A percentile compares a stretch with the other conserved stretches of the same genome.
Conservation (phyloP, 768 basidiomycete species). For the Leccinum boreale region DNA sequence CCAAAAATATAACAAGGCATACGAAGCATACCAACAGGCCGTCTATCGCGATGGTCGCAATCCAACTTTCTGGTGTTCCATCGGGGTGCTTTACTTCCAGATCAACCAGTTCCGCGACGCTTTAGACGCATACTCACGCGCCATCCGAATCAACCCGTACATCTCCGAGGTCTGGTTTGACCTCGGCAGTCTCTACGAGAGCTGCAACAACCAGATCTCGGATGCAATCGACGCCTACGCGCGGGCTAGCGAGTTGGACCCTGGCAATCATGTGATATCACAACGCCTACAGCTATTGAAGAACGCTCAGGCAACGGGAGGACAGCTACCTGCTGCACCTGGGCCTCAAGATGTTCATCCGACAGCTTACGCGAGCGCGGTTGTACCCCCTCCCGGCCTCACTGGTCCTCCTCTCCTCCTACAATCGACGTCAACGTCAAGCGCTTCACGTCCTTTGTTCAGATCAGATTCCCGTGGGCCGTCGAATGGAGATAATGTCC, state of each 20-base stretch:
- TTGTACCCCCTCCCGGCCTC: conserved; percentile 67
- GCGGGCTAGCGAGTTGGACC: conserved; percentile 91
- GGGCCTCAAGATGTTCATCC: conserved; percentile 96
- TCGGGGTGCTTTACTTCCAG: conserved; percentile 98
- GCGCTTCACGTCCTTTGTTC: conserved; percentile 44
- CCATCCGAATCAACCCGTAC: conserved; percentile 98
- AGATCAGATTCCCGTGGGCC: conserved; percentile 68
- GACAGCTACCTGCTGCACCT: conserved; percentile 80
- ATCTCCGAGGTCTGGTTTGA: conserved; percentile 85
- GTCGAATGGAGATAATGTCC: conserved; percentile 31
- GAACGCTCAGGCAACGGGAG: conserved; percentile 73
- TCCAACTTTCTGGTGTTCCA: conserved; percentile 99
- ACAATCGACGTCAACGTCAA: conserved; percentile 38
- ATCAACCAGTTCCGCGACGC: conserved; percentile 99
- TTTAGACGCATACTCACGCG: conserved; percentile 97
- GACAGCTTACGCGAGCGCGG: conserved; percentile 83
- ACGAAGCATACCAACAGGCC: conserved; percentile 98
- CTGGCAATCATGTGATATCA: conserved; percentile 76
- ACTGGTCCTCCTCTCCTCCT: conserved; percentile 65
- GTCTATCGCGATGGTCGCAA: conserved; percentile 99
- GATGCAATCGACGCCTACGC: conserved; percentile 99
- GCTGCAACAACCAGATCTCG: conserved; percentile 97
- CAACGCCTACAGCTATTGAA: conserved; percentile 75
- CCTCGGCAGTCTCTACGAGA: conserved; percentile 94
- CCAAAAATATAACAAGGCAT: conserved; percentile 98